These are phyloP conservation scores for Vitis rotundifolia DNA, from an alignment of 164 flowering plant species.

Conservation along the genomic window DNA sequence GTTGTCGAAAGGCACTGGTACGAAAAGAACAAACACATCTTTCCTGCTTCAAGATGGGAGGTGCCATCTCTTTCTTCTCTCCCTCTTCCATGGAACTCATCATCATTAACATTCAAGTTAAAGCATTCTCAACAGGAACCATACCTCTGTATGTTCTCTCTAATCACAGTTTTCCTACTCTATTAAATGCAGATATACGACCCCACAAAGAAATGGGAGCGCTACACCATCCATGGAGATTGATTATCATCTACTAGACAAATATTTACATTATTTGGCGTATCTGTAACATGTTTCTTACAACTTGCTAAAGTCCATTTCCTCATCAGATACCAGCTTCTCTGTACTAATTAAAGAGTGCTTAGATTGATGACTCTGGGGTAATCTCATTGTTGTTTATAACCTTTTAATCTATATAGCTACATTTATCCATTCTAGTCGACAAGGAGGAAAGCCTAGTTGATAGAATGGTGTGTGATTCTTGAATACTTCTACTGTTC, in stretches of 20 bases:
- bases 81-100: background rate
- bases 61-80: constrained; percentile 32
- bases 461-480: no score
- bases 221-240: constrained; percentile 88
- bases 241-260: constrained; percentile 22
- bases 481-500: no score
- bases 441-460: no score
- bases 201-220: constrained; percentile 85
- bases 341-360: no score
- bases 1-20: constrained; percentile 99
- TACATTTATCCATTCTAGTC: no score
- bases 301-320: background rate
- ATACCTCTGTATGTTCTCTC: background rate
- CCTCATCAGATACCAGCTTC: background rate
- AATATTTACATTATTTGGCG: background rate
- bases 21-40: constrained; percentile 96
- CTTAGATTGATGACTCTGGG: no score
- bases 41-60: constrained; percentile 99
- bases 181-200: constrained; percentile 68
- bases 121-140: no score
- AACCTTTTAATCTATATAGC: no score
- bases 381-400: no score
- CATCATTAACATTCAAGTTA: no score
- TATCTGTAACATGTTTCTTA: background rate
- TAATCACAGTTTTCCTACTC: background rate